Percentiles rank a stretch among this genome's conserved stretches.
These are phyloP conservation scores for Aspergillus kassunensis DNA, from an alignment of 495 filamentous ascomycete species.

Conservation along the genomic window DNA sequence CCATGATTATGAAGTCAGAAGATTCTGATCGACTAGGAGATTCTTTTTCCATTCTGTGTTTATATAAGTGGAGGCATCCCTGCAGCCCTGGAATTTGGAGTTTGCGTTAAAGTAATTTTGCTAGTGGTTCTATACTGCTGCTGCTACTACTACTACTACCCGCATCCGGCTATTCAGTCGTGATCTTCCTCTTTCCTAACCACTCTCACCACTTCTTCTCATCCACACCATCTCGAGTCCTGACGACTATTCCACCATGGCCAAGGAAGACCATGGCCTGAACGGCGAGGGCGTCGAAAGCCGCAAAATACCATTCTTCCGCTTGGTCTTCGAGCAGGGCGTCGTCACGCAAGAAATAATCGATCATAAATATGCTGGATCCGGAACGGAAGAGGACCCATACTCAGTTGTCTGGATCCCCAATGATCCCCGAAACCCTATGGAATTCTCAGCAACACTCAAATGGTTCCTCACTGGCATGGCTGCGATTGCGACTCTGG, in stretches of 20 bases:
- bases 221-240: background rate
- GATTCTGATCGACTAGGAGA: background rate
- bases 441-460: constrained; percentile 53
- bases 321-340: constrained; percentile 49
- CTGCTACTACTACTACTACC: background rate
- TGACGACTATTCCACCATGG: constrained; percentile 23
- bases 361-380: constrained; percentile 59
- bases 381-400: constrained; percentile 69
- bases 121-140: background rate
- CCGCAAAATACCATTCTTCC: constrained; percentile 42
- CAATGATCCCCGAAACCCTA: constrained; percentile 67
- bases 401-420: constrained; percentile 72
- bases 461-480: constrained; percentile 71
- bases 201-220: too few species aligned
- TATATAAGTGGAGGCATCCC: constrained; percentile 6
- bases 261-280: constrained; percentile 23
- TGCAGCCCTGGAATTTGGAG: too few species aligned
- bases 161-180: background rate
- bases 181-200: background rate
- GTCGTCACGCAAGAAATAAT: constrained; percentile 53
- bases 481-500: constrained; percentile 64
- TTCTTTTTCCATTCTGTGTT: background rate
- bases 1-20: constrained; percentile 9
- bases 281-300: constrained; percentile 25
- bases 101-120: too few species aligned